These are phyloP conservation scores for Glaciozyma antarctica DNA, from an alignment of 768 basidiomycete species.

Conservation along the genomic window DNA sequence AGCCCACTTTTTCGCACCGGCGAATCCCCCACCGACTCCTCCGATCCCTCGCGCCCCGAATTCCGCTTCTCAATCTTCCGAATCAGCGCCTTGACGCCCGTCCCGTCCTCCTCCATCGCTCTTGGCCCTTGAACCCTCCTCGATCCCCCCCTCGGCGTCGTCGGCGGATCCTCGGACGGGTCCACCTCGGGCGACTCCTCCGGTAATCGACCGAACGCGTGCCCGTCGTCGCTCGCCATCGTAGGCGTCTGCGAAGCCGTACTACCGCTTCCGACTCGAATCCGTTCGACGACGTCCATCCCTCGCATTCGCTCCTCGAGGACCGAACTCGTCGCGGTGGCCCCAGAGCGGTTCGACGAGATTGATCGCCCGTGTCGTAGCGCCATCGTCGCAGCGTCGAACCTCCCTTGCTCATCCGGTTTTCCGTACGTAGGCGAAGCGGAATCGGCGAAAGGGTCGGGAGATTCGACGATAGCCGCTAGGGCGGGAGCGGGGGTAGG, in stretches of 20 bases:
- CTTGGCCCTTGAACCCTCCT: no score
- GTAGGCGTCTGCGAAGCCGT: constrained; percentile 4
- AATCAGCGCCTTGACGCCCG: no score
- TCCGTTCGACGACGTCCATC: constrained; percentile 29
- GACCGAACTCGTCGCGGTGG: constrained; percentile 19
- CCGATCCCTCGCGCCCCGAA: no score
- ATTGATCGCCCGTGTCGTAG: constrained; percentile 12
- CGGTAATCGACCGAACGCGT: neutral
- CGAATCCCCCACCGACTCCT: no score
- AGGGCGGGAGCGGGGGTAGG: constrained; percentile 14
- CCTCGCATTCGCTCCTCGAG: constrained; percentile 23
- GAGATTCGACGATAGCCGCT: neutral
- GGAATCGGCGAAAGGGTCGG: constrained; percentile 21
- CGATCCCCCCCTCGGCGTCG: neutral
- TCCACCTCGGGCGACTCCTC: neutral
- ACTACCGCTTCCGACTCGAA: constrained; percentile 10
- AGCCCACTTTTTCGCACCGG: no score
- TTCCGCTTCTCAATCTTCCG: no score
- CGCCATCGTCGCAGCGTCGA: neutral
- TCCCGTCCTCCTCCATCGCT: no score
- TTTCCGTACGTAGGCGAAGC: neutral
- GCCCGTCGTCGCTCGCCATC: neutral
- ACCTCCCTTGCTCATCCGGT: constrained; percentile 15
- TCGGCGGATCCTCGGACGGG: constrained; percentile 9
- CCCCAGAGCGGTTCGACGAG: constrained; percentile 16